Evolutionary conservation across 1,284 basidiomycete species (phyloP).

Genomic region (Leccinum subfulvum): DNA sequence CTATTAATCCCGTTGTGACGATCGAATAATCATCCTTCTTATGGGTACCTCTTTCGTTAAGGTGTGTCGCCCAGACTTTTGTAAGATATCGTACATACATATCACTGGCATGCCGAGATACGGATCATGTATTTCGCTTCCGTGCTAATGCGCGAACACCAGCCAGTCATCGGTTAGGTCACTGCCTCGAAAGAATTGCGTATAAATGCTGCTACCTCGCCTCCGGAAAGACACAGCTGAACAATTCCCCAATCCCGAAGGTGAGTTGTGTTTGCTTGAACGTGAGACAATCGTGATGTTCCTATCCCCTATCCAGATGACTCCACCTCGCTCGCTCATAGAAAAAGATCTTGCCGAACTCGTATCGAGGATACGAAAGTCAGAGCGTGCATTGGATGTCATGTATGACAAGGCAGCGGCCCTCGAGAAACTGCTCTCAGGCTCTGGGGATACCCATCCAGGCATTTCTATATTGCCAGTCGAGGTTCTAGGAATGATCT

Average conservation of each 20-base stretch:
- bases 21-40: not conserved
- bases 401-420: slow-evolving; percentile 20
- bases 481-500: slow-evolving; percentile 29
- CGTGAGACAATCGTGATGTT: not conserved
- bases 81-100: not conserved
- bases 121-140: slow-evolving; percentile 10
- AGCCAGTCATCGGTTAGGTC: not conserved
- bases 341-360: slow-evolving; percentile 18
- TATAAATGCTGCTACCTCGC: slow-evolving; percentile 19
- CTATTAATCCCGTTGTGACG: not conserved
- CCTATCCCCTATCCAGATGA: slow-evolving; percentile 9
- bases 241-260: not conserved
- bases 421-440: slow-evolving; percentile 15
- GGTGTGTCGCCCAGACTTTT: not conserved
- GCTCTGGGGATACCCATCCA: not conserved
- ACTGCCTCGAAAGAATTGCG: slow-evolving; percentile 11
- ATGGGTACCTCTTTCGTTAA: not conserved
- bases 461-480: slow-evolving; percentile 23
- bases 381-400: slow-evolving; percentile 20
- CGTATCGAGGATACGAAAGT: slow-evolving; percentile 23
- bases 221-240: not conserved
- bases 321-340: slow-evolving; percentile 3
- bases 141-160: not conserved
- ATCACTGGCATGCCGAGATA: not conserved
- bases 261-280: slow-evolving; percentile 14